phyloP scores from a whole-genome alignment of 768 basidiomycete species.

The Suillus plorans region DNA sequence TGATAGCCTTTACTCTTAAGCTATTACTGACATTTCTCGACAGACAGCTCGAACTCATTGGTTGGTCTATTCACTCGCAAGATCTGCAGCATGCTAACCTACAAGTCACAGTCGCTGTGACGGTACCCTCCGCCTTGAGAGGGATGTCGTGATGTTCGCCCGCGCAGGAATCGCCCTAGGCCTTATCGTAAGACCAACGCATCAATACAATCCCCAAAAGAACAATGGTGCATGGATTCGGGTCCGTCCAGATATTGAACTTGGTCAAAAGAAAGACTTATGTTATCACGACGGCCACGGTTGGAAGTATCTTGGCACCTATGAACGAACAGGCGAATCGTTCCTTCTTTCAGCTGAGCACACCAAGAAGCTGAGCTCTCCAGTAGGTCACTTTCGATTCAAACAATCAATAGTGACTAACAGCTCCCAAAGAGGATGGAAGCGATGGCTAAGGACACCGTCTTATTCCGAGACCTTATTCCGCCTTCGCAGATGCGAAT shows the following conservation, averaged over 20 bases:
- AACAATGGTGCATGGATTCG: conserved; percentile 18
- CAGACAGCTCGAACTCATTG: conserved; percentile 1
- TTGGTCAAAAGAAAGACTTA: conserved; percentile 19
- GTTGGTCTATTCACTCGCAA: neutral
- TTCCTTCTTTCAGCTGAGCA: conserved; percentile 16
- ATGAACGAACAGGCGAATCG: conserved; percentile 20
- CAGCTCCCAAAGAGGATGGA: conserved; percentile 18
- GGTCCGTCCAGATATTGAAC: conserved; percentile 9
- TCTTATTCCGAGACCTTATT: conserved; percentile 20
- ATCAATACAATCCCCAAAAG: conserved; percentile 27
- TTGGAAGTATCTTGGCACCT: conserved; percentile 25
- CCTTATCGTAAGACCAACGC: conserved; percentile 23
- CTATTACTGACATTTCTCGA: neutral
- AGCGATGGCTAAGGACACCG: conserved; percentile 16
- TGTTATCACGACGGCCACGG: conserved; percentile 11
- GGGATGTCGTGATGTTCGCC: conserved; percentile 19
- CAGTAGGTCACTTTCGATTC: conserved; percentile 11
- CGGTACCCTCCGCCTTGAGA: neutral
- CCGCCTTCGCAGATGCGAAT: conserved; percentile 24
- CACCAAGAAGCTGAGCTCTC: conserved; percentile 11
- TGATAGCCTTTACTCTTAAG: neutral
- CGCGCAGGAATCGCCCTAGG: conserved; percentile 22
- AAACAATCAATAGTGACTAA: neutral
- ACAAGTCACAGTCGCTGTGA: neutral
- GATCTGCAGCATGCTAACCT: neutral